Base-by-base conservation (phyloP, 2,329 filamentous ascomycete species). In the Cordyceps fumosorosea region DNA sequence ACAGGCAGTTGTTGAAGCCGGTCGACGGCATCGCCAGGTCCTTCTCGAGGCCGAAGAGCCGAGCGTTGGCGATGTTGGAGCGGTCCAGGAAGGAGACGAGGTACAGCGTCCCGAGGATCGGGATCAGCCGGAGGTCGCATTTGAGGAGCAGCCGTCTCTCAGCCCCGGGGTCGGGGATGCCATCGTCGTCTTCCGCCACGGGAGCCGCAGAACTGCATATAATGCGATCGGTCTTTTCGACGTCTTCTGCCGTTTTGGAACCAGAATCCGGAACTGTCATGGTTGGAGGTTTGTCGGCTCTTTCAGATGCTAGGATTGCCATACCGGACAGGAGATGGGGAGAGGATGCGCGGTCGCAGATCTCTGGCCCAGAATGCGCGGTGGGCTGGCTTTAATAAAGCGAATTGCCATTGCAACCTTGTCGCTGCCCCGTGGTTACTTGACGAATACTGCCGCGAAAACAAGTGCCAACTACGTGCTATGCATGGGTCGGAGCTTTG, bases 71-170 rank as follows among this genome's bases (percentile, higher is more conserved):
- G 44, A 65, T 65, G 67, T 84, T 84, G 3, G 79, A 79, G n/a
- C 79, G 73, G 68, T 84, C 82, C n/a, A 84, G 74, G 64, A 82
- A 84, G 66, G 79, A 82, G 3, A 84, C 73, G 1, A 84, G 71
- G 65, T 83, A 84, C 7, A 84, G 72, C 71, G 48, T 55, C 2
- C 63, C 63, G 5, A 64, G 50, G 51, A 63, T 64, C 3, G 60
- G 63, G 44, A 63, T 64, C 16, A 64, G 51, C 40, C 63, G 60
- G 7, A 64, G 26, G 34, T 64, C 63, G 60, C 63, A 64, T 40
- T 63, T 63, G n/a, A 60, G 47, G 18, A 64, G 63, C 48, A 64
- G 51, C 16, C 60, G 55, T 18, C 26, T 3, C 26, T 29, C 26
- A 6, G 26, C 26, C 26, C 6, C 26, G 26, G 26, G 6, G 6